Conservation (phyloP, 139 green algal species). For the Chlamydomonas incerta region DNA sequence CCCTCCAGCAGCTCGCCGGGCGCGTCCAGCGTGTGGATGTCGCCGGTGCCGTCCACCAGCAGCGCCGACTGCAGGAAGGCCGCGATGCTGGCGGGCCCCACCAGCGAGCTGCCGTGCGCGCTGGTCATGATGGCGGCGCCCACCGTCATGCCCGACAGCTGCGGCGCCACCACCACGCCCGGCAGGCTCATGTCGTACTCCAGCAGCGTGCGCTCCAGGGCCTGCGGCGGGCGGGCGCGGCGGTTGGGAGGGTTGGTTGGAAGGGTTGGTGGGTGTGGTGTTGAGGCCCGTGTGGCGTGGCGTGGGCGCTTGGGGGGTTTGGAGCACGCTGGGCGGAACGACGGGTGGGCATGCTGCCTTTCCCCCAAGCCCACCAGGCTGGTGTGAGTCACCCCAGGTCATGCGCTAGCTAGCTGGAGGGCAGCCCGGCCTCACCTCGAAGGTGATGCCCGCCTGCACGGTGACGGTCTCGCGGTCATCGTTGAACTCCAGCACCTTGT, state of each 20-base stretch:
- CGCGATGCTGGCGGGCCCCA: conserved; percentile 41
- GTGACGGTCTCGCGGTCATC: conserved; percentile 37
- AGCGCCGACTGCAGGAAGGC: conserved; percentile 36
- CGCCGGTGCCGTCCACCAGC: conserved; percentile 58
- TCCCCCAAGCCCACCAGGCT: too few species aligned
- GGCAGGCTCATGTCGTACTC: conserved; percentile 51
- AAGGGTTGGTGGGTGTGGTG: too few species aligned
- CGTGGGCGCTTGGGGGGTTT: not conserved
- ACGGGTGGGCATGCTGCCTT: too few species aligned
- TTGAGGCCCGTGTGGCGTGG: too few species aligned
- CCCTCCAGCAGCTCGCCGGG: conserved; percentile 51
- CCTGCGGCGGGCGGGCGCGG: not conserved
- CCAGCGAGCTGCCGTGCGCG: conserved; percentile 49
- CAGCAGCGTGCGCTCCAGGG: conserved; percentile 41
- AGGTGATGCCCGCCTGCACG: conserved; percentile 53
- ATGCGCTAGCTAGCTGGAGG: too few species aligned
- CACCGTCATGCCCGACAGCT: conserved; percentile 36
- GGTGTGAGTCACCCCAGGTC: too few species aligned
- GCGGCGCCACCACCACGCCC: conserved; percentile 21
- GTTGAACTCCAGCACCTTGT: conserved; percentile 34
- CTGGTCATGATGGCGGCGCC: conserved; percentile 32
- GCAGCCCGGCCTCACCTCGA: conserved; percentile 56
- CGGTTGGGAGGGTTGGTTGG: not conserved
- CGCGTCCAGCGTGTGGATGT: conserved; percentile 36
- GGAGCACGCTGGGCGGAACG: too few species aligned